A percentile compares a stretch with the other conserved stretches of the same genome.
Evolutionary conservation across 1,139 yeast species (phyloP).

Genomic region (Yamadazyma siamensis): DNA sequence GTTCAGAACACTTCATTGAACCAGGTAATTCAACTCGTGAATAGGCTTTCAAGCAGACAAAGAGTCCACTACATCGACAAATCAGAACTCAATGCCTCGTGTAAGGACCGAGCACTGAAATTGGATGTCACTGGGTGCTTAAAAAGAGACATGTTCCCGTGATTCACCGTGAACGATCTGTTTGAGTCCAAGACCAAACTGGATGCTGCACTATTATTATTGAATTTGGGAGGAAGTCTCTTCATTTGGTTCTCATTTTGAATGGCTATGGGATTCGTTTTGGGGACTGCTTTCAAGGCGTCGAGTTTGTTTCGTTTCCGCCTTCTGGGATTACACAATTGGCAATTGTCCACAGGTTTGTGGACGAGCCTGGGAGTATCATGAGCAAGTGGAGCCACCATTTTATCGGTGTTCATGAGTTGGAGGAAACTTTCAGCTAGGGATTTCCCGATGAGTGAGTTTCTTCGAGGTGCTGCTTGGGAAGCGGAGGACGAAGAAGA

Average conservation of each 20-base stretch:
- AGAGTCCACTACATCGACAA: too few species aligned
- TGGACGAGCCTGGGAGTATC: slow-evolving; percentile 2
- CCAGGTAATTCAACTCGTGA: too few species aligned
- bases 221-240: slow-evolving; percentile 27
- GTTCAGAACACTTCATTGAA: too few species aligned
- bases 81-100: slow-evolving; percentile 30
- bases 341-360: slow-evolving; percentile 1
- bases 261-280: slow-evolving; percentile 17
- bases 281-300: slow-evolving; percentile 17
- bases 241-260: slow-evolving; percentile 22
- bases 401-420: slow-evolving; percentile 9
- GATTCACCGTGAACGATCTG: slow-evolving; percentile 38
- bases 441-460: slow-evolving; percentile 8
- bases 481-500: background rate
- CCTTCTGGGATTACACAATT: slow-evolving; percentile 4
- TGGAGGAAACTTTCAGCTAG: slow-evolving; percentile 13
- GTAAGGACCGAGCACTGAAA: slow-evolving; percentile 30
- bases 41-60: too few species aligned
- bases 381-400: background rate
- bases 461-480: slow-evolving; percentile 1
- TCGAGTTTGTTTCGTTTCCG: slow-evolving; percentile 16
- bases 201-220: slow-evolving; percentile 31
- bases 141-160: slow-evolving; percentile 40
- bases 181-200: slow-evolving; percentile 48
- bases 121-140: slow-evolving; percentile 36